phyloP scores from a whole-genome alignment of 2,329 filamentous ascomycete species.

The Clarireedia paspali region DNA sequence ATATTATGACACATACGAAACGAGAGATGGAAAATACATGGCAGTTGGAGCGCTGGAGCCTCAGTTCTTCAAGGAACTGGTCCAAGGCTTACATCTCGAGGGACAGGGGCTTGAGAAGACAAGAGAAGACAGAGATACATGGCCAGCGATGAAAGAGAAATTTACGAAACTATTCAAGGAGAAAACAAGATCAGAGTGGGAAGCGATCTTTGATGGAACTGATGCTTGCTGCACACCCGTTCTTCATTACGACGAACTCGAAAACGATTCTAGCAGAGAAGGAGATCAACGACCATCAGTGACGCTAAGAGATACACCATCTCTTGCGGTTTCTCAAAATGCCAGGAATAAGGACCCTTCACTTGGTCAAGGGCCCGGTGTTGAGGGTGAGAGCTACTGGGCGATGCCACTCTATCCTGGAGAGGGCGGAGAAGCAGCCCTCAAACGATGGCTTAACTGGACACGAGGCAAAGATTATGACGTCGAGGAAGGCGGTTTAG shows the following conservation, averaged over 20 bases:
- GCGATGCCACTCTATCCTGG: conserved; percentile 55
- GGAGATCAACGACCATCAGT: conserved; percentile 67
- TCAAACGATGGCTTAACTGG: conserved; percentile 74
- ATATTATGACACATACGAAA: conserved; percentile 86
- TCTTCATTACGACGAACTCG: conserved; percentile 65
- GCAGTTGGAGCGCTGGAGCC: conserved; percentile 88
- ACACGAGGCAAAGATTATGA: conserved; percentile 61
- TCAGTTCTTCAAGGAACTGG: conserved; percentile 66
- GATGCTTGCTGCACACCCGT: conserved; percentile 94
- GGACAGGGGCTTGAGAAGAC: conserved; percentile 42
- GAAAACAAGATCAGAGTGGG: conserved; percentile 74
- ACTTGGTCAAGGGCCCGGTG: conserved; percentile 53
- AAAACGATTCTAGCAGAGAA: conserved; percentile 41
- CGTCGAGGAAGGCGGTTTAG: conserved; percentile 54
- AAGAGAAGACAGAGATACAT: conserved; percentile 53
- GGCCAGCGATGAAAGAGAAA: conserved; percentile 56
- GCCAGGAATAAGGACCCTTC: conserved; percentile 30
- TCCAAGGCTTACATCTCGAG: conserved; percentile 58
- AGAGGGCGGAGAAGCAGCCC: conserved; percentile 60
- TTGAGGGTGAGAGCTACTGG: conserved; percentile 60
- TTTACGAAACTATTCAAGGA: conserved; percentile 59
- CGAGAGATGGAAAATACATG: conserved; percentile 69
- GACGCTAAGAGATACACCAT: conserved; percentile 62
- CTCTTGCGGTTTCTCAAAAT: conserved; percentile 48
- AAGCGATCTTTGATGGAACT: conserved; percentile 75